These are phyloP conservation scores for Pythium chondricola DNA, from an alignment of 352 stramenopile species.

Conservation along the genomic window DNA sequence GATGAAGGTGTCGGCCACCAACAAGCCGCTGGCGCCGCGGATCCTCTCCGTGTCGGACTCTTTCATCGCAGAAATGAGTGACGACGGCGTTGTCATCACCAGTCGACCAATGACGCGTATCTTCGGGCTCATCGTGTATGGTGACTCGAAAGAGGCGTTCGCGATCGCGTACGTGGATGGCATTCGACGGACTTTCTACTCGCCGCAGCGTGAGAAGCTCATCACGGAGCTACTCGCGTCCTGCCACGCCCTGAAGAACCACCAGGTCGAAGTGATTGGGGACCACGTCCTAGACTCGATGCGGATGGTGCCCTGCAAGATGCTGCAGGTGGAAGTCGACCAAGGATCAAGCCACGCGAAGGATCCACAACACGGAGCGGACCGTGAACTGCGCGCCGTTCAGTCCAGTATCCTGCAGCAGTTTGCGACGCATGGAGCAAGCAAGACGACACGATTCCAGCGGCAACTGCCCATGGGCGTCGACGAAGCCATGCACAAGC, in stretches of 20 bases:
- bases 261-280: conserved; percentile 55
- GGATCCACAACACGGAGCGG: conserved; percentile 42
- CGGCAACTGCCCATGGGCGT: conserved; percentile 55
- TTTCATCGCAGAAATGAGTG: conserved; percentile 59
- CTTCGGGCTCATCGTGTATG: conserved; percentile 63
- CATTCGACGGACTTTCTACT: conserved; percentile 63
- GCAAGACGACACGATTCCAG: conserved; percentile 59
- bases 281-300: conserved; percentile 41
- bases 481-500: conserved; percentile 67
- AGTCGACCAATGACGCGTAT: conserved; percentile 66
- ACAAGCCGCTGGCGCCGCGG: conserved; percentile 28
- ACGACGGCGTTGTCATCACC: conserved; percentile 45
- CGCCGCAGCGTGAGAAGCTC: conserved; percentile 61
- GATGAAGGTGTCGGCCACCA: conserved; percentile 41
- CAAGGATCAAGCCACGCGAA: conserved; percentile 16
- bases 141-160: conserved; percentile 56
- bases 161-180: conserved; percentile 73
- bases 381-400: conserved; percentile 61
- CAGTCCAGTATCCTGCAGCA: conserved; percentile 62
- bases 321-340: conserved; percentile 61
- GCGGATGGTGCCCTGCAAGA: conserved; percentile 67
- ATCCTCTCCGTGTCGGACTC: conserved; percentile 64
- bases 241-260: conserved; percentile 67
- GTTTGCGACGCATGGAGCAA: conserved; percentile 44
- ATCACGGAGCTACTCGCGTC: conserved; percentile 67